A percentile compares a stretch with the other conserved stretches of the same genome.
These are phyloP conservation scores for Candida hispaniensis DNA, from an alignment of 805 yeast genomes.

Conservation along the genomic window DNA sequence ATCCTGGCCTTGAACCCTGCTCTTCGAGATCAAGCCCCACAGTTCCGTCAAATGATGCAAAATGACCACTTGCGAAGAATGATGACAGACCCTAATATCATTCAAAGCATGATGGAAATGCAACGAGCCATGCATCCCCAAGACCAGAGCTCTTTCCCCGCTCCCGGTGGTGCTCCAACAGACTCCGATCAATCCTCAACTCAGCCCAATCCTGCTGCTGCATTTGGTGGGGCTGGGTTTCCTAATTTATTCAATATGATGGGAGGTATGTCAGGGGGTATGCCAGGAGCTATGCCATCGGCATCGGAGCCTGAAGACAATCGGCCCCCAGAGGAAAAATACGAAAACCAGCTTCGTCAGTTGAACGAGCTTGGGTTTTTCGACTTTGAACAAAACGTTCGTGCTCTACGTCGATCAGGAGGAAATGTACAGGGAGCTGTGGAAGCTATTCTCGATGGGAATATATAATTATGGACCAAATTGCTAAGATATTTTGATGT, in stretches of 20 bases:
- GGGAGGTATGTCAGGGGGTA: conserved; percentile 21
- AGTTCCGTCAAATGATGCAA: conserved; percentile 74
- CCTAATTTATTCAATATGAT: conserved; percentile 16
- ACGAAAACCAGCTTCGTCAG: conserved; percentile 60
- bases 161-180: conserved; percentile 27
- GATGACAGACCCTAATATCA: conserved; percentile 72
- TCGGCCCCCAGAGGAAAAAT: conserved; percentile 73
- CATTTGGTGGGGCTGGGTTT: conserved; percentile 17
- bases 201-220: conserved; percentile 20
- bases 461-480: conserved; percentile 34
- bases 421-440: conserved; percentile 97
- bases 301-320: conserved; percentile 41
- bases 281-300: conserved; percentile 35
- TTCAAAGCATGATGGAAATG: conserved; percentile 74
- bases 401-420: conserved; percentile 87
- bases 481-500: too few species aligned
- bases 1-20: conserved; percentile 77
- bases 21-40: conserved; percentile 73
- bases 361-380: conserved; percentile 77
- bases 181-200: conserved; percentile 19
- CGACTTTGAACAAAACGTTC: conserved; percentile 85
- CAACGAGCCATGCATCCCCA: conserved; percentile 36
- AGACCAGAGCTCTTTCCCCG: conserved; percentile 34
- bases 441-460: conserved; percentile 66
- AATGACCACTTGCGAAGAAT: conserved; percentile 72